phyloP scores from a whole-genome alignment of 305 asterid genomes.

The Fraxinus sp. region DNA sequence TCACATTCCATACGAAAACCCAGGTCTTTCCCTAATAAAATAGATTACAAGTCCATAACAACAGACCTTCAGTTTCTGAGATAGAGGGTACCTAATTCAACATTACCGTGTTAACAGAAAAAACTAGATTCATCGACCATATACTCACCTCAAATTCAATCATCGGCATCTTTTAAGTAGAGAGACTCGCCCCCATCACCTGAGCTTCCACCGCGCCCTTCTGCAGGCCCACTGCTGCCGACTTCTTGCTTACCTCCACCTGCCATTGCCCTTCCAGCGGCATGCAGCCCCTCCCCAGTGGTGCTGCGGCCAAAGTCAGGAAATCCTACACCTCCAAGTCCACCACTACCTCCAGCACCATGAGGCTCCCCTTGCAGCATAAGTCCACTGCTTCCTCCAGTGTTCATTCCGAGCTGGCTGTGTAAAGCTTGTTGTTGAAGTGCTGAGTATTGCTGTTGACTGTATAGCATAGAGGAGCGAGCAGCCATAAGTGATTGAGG shows the following conservation, averaged over 20 bases:
- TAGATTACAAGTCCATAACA: constrained; percentile 15
- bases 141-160: constrained; percentile 24
- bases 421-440: constrained; percentile 41
- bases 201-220: constrained; percentile 36
- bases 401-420: constrained; percentile 40
- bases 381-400: constrained; percentile 37
- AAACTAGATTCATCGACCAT: neutral
- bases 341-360: constrained; percentile 25
- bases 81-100: constrained; percentile 9
- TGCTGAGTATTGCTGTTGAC: constrained; percentile 41
- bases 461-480: constrained; percentile 47
- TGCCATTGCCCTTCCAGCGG: constrained; percentile 25
- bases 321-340: constrained; percentile 33
- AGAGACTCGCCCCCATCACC: constrained; percentile 42
- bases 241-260: constrained; percentile 39
- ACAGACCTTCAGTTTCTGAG: neutral
- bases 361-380: constrained; percentile 43
- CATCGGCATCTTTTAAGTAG: constrained; percentile 38
- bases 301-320: constrained; percentile 35
- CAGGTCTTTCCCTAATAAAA: neutral
- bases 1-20: constrained; percentile 8
- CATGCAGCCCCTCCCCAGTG: constrained; percentile 21
- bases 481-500: constrained; percentile 50
- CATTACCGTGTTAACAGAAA: constrained; percentile 2
- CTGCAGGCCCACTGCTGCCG: constrained; percentile 24